Base-by-base conservation (phyloP, 805 yeast species). In the Wickerhamiella occidentalis region DNA sequence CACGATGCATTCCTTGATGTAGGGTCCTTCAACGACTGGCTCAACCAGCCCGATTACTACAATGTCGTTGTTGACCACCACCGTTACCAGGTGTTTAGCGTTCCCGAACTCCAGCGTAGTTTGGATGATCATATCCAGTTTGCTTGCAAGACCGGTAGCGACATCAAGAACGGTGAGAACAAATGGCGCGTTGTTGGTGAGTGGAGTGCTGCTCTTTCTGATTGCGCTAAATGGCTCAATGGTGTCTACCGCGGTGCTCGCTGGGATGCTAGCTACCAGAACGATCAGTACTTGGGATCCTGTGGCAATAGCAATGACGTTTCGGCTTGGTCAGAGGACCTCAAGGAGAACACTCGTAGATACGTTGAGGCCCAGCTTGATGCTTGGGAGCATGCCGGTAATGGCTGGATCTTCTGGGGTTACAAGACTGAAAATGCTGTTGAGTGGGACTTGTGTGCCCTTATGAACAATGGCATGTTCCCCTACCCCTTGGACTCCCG, bases 381-480 rank as follows among this genome's bases (percentile, higher is more conserved):
- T 62, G 85, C 95, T 1, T 80, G 72, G 61, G 85, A 80, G 58
- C 74, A 74, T 58, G 66, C 67, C 38, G 48, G 48, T n/a, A 47
- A 78, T 51, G 97, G 97, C 28, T 88, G 96, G 96, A 76, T 85
- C 51, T 82, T 84, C 71, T 88, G 96, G 96, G 77, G 82, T 64
- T 87, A 85, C 82, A 88, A 87, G 72, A 83, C 95, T 23, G 96
- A 88, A 67, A 67, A 66, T 56, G 71, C 85, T 18, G 63, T 81
- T 49, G 96, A 88, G 64, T 88, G 96, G 96, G 95, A 85, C 66
- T 74, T 84, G 69, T 70, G 72, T 58, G 68, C 70, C 55, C 74
- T 88, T 57, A 65, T 75, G 18, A 70, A 64, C 17, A 64, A 74
- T 49, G 80, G 77, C 23, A 61, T 85, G 36, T 80, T 88, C 74